A percentile compares a stretch with the other conserved stretches of the same genome.
Conservation (phyloP, 139 green algal genomes). For the Chlorella sp. region DNA sequence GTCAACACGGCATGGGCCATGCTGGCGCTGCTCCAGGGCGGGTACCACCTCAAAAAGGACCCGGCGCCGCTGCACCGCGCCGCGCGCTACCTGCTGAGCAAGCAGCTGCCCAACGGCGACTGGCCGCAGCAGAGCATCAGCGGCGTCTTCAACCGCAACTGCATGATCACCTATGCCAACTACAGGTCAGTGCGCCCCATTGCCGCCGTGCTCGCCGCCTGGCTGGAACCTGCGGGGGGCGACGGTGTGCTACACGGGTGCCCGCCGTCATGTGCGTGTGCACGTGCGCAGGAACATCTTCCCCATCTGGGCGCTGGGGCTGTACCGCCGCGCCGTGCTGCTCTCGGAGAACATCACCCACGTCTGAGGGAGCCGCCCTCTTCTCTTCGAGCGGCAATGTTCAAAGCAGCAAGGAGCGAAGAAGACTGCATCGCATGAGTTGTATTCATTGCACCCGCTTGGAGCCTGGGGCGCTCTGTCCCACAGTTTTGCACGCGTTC, state of each 20-base stretch:
- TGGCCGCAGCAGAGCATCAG: constrained; percentile 98
- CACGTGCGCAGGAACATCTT: constrained; percentile 85
- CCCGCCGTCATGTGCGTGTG: no score
- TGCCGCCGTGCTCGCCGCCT: no score
- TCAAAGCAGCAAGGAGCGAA: no score
- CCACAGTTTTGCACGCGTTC: no score
- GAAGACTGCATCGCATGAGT: no score
- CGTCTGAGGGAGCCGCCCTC: no score
- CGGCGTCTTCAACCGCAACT: constrained; percentile 99
- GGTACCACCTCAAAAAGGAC: constrained; percentile 58
- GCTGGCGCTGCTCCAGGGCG: constrained; percentile 72
- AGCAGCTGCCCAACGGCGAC: constrained; percentile 74
- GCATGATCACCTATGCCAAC: constrained; percentile 98
- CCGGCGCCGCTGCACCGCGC: constrained; percentile 52
- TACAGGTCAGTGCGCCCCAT: constrained; percentile 65
- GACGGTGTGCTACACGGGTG: no score
- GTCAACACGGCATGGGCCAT: constrained; percentile 97
- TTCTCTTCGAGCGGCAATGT: no score
- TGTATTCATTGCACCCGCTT: no score
- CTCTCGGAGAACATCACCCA: constrained; percentile 23
- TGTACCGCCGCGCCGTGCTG: constrained; percentile 71
- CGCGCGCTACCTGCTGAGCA: constrained; percentile 47
- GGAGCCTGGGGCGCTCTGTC: no score
- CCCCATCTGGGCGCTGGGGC: constrained; percentile 93
- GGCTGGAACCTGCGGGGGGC: no score